Conservation (phyloP, 129 eudicot species). For the Ambrosia artemisiifolia region DNA sequence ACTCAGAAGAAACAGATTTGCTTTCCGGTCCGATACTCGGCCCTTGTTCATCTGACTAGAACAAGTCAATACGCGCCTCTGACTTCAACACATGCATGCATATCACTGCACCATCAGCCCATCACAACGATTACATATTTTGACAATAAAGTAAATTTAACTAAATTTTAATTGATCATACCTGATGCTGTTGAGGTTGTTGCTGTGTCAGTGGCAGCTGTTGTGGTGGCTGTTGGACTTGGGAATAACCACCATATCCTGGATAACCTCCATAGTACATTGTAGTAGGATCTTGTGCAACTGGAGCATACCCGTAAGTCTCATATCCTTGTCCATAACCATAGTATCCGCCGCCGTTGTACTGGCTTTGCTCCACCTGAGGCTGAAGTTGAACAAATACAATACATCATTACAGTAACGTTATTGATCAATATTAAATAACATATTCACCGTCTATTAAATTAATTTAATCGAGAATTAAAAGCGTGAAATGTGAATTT, state of each 20-base stretch:
- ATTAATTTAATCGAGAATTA: background rate
- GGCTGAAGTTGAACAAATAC: constrained; percentile 55
- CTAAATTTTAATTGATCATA: background rate
- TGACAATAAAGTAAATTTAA: background rate
- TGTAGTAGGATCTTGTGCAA: constrained; percentile 73
- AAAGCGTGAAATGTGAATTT: no score
- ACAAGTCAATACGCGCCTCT: background rate
- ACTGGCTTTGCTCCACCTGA: constrained; percentile 76
- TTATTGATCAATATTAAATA: background rate
- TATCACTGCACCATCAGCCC: constrained; percentile 1
- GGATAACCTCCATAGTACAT: constrained; percentile 75
- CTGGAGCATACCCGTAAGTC: constrained; percentile 69
- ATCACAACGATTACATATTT: background rate
- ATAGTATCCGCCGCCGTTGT: constrained; percentile 64
- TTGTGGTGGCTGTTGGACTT: constrained; percentile 62
- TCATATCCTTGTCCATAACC: constrained; percentile 81
- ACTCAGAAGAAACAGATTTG: constrained; percentile 5
- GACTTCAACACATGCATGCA: background rate
- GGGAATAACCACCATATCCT: constrained; percentile 72
- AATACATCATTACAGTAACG: background rate
- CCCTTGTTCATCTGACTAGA: constrained; percentile 7
- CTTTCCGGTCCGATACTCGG: background rate
- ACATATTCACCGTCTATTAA: background rate
- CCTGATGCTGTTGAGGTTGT: constrained; percentile 36
- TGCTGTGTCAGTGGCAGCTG: constrained; percentile 26